Base-by-base conservation (phyloP, 208 protist genomes). In the Crithidia thermophila region DNA sequence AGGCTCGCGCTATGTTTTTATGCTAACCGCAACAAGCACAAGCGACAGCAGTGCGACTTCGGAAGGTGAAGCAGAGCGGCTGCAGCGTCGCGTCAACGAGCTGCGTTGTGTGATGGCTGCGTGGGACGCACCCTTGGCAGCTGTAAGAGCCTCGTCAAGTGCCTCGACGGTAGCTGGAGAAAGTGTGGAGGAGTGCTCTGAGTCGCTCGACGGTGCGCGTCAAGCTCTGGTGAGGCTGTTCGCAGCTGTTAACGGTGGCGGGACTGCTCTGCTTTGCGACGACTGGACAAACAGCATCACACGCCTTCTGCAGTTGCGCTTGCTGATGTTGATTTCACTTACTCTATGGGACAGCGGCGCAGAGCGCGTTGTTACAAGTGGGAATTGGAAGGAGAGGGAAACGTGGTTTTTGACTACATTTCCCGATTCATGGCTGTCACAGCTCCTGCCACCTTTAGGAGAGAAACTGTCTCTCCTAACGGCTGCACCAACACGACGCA, bases 101-200 rank as follows among this genome's bases (percentile, higher is more conserved):
- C 58, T 73, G 1, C 58, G 18, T 7, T 73, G 67, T 31, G 67
- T 73, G 28, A 28, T 49, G n/a, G 49, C 58, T 4, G 39, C 37
- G 20, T 73, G 67, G 67, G 43, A 21, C 20, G 45, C 36, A 20
- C 30, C 60, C 0, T 1, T 57, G 2, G 43, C 16, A 34, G 34
- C 25, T 16, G 30, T 20, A 40, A 20, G 11, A 33, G 28, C n/a
- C 4, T 23, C 16, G 8, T 14, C 21, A 23, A 18, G 5, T 23
- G 14, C 20, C 40, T 8, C 16, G 8, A 42, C n/a, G 10, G 33
- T 28, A n/a, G 23, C 39, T 11, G 21, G 1, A 28, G 11, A n/a
- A 3, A n/a, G 51, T 0, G 21, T 8, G 8, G 20, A 4, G 2
- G 30, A 51, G 30, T 8, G n/a, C 6, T 20, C 36, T 33, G 39